A percentile compares a stretch with the other conserved stretches of the same genome.
These are phyloP conservation scores for Borovskyia barvae DNA, from an alignment of 208 protist genomes.

Conservation along the genomic window DNA sequence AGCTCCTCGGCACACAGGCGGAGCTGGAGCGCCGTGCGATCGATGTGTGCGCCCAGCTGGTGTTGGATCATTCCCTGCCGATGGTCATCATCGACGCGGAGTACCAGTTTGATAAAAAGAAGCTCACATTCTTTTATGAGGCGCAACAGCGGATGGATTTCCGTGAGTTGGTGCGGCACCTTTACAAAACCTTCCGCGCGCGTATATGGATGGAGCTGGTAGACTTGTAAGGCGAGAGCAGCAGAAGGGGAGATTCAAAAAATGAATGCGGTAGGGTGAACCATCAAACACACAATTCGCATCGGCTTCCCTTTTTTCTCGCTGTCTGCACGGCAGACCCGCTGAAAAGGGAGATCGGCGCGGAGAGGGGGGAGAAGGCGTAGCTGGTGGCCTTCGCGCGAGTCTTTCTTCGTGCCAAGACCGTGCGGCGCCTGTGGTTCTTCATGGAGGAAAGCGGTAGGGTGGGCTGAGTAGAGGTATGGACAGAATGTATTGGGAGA, in stretches of 20 bases:
- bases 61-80: slow-evolving; percentile 78
- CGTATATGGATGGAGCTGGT: slow-evolving; percentile 91
- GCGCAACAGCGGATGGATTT: slow-evolving; percentile 89
- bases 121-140: slow-evolving; percentile 92
- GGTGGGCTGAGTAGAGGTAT: too few species aligned
- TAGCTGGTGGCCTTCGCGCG: too few species aligned
- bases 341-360: too few species aligned
- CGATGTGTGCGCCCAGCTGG: slow-evolving; percentile 74
- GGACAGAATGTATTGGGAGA: too few species aligned
- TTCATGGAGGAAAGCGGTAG: too few species aligned
- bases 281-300: too few species aligned
- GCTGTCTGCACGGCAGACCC: too few species aligned
- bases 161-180: slow-evolving; percentile 80
- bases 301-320: too few species aligned
- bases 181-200: slow-evolving; percentile 88
- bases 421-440: too few species aligned
- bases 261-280: too few species aligned
- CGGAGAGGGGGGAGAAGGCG: too few species aligned
- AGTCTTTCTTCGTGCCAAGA: too few species aligned
- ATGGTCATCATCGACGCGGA: slow-evolving; percentile 91
- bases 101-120: slow-evolving; percentile 92
- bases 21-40: slow-evolving; percentile 81
- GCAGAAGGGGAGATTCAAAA: background rate
- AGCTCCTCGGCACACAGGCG: slow-evolving; percentile 71
- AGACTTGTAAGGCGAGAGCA: slow-evolving; percentile 27